Base-by-base conservation (phyloP, 306 rosid genomes). In the Cucumis hystrix region DNA sequence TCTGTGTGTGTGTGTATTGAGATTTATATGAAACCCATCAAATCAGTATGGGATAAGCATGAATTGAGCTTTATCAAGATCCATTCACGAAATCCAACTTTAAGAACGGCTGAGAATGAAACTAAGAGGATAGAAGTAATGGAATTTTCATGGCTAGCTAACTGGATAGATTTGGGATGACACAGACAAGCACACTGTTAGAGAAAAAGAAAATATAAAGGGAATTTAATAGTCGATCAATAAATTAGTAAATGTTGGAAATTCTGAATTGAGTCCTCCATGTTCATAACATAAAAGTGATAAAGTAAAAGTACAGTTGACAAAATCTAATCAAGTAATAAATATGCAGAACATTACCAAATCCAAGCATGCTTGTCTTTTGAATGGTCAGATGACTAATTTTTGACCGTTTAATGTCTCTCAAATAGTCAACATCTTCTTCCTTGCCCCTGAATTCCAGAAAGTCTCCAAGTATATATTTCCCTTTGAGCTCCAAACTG, bases 281-380 rank as follows among this genome's bases (percentile, higher is more conserved):
- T 70, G 8, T 69, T 45, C 37, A 39, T 69, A 45, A 45, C 57
- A 45, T 69, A 54, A 28, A 72, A 74, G 62, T 55, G 43, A 33
- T 41, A 10, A 57, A 74, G 52, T 20, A 40, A 56, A 21, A 69
- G 20, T 6, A 15, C 8, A 16, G 56, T 6, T 45, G 8, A 49
- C 13, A 49, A 12, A 1, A 11, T 69, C 76, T 49, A 14, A 49
- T 47, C 4, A 28, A 25, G 21, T 23, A 41, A 11, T 69, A 45
- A 69, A 71, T 49, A 71, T 47, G 30, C 13, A 61, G 60, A 61
- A 73, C 75, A 84, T 85, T 92, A 95, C 99, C 97, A 78, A 92
- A 86, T 75, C 99, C 99, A 77, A 95, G 88, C 93, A 90, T 95
- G 86, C 99, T 95, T 0, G 90, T 95, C 91, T 88, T 89, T 66